A percentile compares a stretch with the other conserved stretches of the same genome.
These are phyloP conservation scores for Exophiala xenobiotica DNA, from an alignment of 2,329 filamentous ascomycete genomes.

Conservation along the genomic window DNA sequence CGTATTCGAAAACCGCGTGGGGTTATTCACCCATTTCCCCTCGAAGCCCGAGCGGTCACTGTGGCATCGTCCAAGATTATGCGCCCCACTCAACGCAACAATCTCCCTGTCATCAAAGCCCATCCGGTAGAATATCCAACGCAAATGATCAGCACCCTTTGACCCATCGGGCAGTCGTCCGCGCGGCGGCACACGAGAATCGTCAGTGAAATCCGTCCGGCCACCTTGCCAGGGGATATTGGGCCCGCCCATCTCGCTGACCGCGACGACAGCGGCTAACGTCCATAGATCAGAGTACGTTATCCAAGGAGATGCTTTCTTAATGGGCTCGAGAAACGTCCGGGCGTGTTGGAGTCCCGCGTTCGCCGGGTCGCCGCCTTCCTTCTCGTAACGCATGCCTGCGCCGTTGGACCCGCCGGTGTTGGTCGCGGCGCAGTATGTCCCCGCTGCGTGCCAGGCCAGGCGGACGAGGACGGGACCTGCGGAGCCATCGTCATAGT, in stretches of 20 bases:
- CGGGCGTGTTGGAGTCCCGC: slow-evolving; percentile 64
- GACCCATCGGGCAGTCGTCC: slow-evolving; percentile 58
- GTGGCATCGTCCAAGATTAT: slow-evolving; percentile 58
- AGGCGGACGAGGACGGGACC: slow-evolving; percentile 64
- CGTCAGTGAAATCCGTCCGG: slow-evolving; percentile 62
- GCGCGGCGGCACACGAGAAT: slow-evolving; percentile 58
- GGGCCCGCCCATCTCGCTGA: slow-evolving; percentile 62
- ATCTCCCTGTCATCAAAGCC: slow-evolving; percentile 62
- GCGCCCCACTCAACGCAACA: slow-evolving; percentile 56
- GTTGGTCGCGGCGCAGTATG: slow-evolving; percentile 58
- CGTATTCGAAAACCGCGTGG: slow-evolving; percentile 59
- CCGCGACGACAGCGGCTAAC: slow-evolving; percentile 58
- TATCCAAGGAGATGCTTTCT: slow-evolving; percentile 60
- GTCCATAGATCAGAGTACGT: slow-evolving; percentile 68
- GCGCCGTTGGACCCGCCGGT: slow-evolving; percentile 66
- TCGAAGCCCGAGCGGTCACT: slow-evolving; percentile 57
- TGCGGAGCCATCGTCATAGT: slow-evolving; percentile 64
- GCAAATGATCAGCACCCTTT: slow-evolving; percentile 55
- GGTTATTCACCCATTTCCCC: slow-evolving; percentile 60
- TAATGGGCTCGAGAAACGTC: slow-evolving; percentile 63
- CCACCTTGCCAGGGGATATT: slow-evolving; percentile 57
- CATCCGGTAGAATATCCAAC: slow-evolving; percentile 60
- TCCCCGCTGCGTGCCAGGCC: slow-evolving; percentile 66
- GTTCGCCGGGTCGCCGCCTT: slow-evolving; percentile 65
- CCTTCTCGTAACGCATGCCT: slow-evolving; percentile 64